Evolutionary conservation across 163 green algal genomes (phyloP), one percentile per base, ranked within the genome.

Genomic region (Chlamydomonas reinhardtii): DNA sequence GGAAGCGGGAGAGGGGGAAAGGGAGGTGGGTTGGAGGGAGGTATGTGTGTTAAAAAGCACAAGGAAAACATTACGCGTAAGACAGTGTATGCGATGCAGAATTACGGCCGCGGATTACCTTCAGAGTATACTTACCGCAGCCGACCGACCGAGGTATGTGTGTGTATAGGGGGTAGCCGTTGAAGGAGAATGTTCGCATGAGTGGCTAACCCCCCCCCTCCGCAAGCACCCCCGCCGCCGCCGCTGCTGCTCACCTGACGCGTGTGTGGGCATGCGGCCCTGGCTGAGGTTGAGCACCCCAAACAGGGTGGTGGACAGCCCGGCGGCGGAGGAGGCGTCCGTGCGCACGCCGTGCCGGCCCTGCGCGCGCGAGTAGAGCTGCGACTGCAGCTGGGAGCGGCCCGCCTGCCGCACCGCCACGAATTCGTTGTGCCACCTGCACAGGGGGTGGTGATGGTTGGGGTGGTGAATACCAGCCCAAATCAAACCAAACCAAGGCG

Each of bases 401-500:
- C 88, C 85, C 48, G 82, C 31, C 72, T 93, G 88, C 56, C 90
- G 90, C 56, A 86, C 80, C 72, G 81, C 59, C 69, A 90, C n/a
- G 34, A 86, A 90, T 69, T 88, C 82, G 61, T 88, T 88, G 82
- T 88, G 82, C 82, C 82, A 88, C 61, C 48, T 56, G 48, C 48
- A 14, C 39, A 48, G 39, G 39, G 39, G 11, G 43, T 54, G 43
- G 43, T 54, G 43, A 11, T 54, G 43, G 43, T 9, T 17, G 9
- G n/a, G n/a, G n/a, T n/a, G n/a, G n/a, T n/a, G n/a, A n/a, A n/a
- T n/a, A n/a, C n/a, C n/a, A n/a, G n/a, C n/a, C n/a, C n/a, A n/a
- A n/a, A n/a, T n/a, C n/a, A n/a, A n/a, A n/a, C n/a, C n/a, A n/a
- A n/a, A n/a, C n/a, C n/a, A n/a, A 17, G 48, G 48, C 11, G 48